Percentiles rank a stretch among this genome's conserved stretches.
These are phyloP conservation scores for Neurospora crassa DNA, from an alignment of 2,329 filamentous ascomycete genomes.

Conservation along the genomic window DNA sequence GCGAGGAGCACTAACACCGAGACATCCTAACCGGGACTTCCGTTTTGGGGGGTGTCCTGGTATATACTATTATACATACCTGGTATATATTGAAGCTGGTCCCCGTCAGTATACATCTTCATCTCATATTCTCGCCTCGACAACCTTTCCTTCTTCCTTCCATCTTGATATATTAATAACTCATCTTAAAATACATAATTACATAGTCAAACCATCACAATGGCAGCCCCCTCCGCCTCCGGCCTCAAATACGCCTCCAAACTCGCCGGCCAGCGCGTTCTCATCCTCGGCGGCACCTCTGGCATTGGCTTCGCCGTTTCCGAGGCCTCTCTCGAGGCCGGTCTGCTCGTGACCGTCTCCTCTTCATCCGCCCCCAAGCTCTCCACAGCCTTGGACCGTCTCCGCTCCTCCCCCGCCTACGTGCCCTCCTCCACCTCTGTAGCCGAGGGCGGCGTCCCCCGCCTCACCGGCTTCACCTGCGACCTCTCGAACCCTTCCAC, in stretches of 20 bases:
- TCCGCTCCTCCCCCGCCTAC: background rate
- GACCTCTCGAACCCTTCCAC: conserved; percentile 1
- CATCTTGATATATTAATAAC: background rate
- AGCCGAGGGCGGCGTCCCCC: background rate
- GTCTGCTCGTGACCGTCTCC: conserved; percentile 1
- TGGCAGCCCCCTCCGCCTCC: background rate
- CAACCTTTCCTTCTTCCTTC: background rate
- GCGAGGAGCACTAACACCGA: background rate
- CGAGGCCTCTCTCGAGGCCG: conserved; percentile 6
- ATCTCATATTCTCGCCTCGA: background rate
- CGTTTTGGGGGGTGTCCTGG: background rate
- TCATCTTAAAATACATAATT: background rate
- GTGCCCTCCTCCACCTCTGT: background rate
- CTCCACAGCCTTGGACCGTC: background rate
- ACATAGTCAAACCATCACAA: background rate
- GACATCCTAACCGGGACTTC: background rate
- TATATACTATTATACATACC: no score
- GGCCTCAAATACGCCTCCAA: conserved; percentile 4
- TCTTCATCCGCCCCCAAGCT: conserved; percentile 5
- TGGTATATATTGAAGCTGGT: background rate
- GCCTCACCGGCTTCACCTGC: conserved; percentile 1
- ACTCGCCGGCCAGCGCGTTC: conserved; percentile 3
- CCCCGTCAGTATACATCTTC: background rate
- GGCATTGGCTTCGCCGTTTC: conserved; percentile 9
- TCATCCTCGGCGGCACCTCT: conserved; percentile 9